These are phyloP conservation scores for Cryptosporidium xiaoi DNA, from an alignment of 169 alveolate genomes.

Conservation along the genomic window DNA sequence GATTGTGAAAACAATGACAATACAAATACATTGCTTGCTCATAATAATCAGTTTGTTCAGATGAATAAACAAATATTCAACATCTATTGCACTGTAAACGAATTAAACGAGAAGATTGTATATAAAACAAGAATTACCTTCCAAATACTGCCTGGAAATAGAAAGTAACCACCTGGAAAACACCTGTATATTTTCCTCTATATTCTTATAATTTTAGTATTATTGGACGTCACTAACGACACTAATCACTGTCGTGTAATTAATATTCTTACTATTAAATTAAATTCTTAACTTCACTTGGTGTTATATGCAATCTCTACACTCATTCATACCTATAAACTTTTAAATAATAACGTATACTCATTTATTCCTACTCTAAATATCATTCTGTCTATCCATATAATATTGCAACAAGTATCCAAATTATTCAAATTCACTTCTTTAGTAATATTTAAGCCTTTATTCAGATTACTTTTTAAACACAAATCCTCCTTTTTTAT, in stretches of 20 bases:
- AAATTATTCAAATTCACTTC: neutral
- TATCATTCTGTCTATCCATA: slow-evolving; percentile 20
- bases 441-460: neutral
- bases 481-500: slow-evolving; percentile 6
- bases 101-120: slow-evolving; percentile 23
- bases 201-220: too few relatives aligned
- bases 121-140: slow-evolving; percentile 53
- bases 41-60: slow-evolving; percentile 23
- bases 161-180: neutral
- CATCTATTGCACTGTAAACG: slow-evolving; percentile 21
- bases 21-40: neutral
- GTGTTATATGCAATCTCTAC: too few relatives aligned
- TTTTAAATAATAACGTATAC: neutral
- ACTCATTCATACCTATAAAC: neutral
- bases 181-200: too few relatives aligned
- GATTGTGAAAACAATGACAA: neutral
- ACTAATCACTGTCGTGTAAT: neutral
- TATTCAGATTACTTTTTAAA: neutral
- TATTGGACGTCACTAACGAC: too few relatives aligned
- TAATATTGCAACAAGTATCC: neutral
- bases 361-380: slow-evolving; percentile 47
- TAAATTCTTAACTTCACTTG: too few relatives aligned
- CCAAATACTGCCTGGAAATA: slow-evolving; percentile 47
- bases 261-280: neutral
- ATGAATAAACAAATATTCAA: slow-evolving; percentile 48